These are phyloP conservation scores for Hansenula sp. DNA, from an alignment of 1,139 yeast species.

Conservation along the genomic window DNA sequence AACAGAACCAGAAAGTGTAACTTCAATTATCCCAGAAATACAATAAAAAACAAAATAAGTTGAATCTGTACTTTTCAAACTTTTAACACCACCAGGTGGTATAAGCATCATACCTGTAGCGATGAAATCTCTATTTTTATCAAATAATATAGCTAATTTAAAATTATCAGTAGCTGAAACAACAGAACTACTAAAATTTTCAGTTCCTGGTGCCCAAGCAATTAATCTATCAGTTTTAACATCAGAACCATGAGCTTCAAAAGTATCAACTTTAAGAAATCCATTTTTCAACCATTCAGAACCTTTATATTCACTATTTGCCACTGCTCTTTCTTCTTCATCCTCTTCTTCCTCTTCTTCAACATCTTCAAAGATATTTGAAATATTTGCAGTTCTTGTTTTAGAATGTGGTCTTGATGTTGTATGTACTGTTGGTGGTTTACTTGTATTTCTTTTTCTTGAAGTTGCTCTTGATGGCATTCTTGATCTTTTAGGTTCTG, in stretches of 20 bases:
- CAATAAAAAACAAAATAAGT: conserved; percentile 75
- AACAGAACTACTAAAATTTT: conserved; percentile 41
- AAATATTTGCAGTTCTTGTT: neutral
- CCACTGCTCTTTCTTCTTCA: conserved; percentile 15
- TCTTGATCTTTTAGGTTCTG: conserved; percentile 6
- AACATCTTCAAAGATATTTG: conserved; percentile 20
- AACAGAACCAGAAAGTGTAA: conserved; percentile 51
- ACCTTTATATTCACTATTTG: conserved; percentile 37
- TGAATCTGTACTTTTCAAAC: conserved; percentile 57
- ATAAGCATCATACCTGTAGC: conserved; percentile 77
- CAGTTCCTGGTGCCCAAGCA: conserved; percentile 69
- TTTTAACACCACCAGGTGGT: conserved; percentile 62
- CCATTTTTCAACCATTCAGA: conserved; percentile 55
- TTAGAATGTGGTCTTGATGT: conserved; percentile 12
- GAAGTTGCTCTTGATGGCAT: neutral
- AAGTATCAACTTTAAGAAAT: conserved; percentile 44
- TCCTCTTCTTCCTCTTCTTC: conserved; percentile 19
- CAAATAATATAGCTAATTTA: conserved; percentile 63
- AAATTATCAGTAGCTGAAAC: conserved; percentile 50
- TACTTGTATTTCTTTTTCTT: neutral
- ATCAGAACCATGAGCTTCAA: conserved; percentile 48
- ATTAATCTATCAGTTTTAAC: conserved; percentile 41
- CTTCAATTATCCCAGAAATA: conserved; percentile 65
- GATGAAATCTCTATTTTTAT: conserved; percentile 57
- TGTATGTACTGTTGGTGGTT: too few species aligned